Evolutionary conservation across 768 basidiomycete species (phyloP).

Genomic region (Pisolithus tinctorius): DNA sequence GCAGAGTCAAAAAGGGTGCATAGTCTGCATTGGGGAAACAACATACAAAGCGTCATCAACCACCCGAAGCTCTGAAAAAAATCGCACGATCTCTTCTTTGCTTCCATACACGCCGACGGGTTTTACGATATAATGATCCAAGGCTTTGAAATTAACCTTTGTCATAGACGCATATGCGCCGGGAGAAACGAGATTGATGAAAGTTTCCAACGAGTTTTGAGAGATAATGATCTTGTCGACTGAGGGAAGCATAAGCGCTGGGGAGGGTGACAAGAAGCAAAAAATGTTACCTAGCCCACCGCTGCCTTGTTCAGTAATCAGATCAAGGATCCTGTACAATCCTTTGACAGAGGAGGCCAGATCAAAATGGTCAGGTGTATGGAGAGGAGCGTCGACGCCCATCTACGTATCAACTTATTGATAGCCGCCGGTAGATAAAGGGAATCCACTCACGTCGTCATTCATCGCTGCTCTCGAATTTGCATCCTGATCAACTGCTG

Average conservation of each 20-base stretch:
- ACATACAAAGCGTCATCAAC: slow-evolving; percentile 32
- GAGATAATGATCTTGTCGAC: slow-evolving; percentile 53
- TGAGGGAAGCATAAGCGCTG: slow-evolving; percentile 9
- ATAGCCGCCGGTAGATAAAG: no score
- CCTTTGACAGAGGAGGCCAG: slow-evolving; percentile 24
- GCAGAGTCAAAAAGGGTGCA: background rate
- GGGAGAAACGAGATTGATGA: slow-evolving; percentile 40
- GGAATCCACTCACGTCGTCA: background rate
- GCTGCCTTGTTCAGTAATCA: slow-evolving; percentile 40
- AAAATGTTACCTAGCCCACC: slow-evolving; percentile 37
- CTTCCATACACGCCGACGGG: slow-evolving; percentile 50
- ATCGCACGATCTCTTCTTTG: slow-evolving; percentile 38
- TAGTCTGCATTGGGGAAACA: background rate
- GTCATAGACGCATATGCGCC: slow-evolving; percentile 45
- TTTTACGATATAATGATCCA: slow-evolving; percentile 37
- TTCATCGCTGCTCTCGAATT: background rate
- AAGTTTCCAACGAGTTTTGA: slow-evolving; percentile 36
- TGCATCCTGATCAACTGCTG: background rate
- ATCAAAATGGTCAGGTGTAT: background rate
- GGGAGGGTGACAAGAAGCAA: background rate
- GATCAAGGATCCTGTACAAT: slow-evolving; percentile 42
- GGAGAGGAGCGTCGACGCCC: background rate
- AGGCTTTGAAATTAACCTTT: slow-evolving; percentile 42
- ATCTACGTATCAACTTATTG: background rate
- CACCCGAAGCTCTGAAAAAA: slow-evolving; percentile 29